Evolutionary conservation across 2,329 filamentous ascomycete genomes (phyloP).

Genomic region (Calonectria pseudoturangicola): DNA sequence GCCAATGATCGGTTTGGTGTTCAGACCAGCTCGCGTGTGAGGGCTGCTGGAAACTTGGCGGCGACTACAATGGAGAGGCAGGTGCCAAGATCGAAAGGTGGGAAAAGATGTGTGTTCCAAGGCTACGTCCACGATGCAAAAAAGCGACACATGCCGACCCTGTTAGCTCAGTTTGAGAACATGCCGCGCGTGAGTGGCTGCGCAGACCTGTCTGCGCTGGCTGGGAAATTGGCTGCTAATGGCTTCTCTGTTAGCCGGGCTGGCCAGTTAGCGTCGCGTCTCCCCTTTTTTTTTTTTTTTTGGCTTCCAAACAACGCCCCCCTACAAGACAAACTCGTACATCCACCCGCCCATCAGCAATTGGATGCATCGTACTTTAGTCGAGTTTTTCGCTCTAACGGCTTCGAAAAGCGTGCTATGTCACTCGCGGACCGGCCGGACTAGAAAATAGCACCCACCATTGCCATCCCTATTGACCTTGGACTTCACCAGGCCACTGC

Average conservation of each 20-base stretch:
- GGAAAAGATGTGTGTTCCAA: slow-evolving; percentile 24
- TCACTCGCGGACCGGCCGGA: neutral
- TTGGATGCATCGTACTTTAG: slow-evolving; percentile 24
- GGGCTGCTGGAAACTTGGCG: neutral
- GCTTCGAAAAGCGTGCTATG: slow-evolving; percentile 1
- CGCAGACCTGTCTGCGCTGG: slow-evolving; percentile 4
- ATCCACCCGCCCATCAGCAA: neutral
- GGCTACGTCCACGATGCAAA: slow-evolving; percentile 28
- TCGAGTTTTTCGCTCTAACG: slow-evolving; percentile 10
- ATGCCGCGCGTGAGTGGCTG: slow-evolving; percentile 18
- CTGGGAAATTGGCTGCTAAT: slow-evolving; percentile 55
- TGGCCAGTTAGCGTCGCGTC: slow-evolving; percentile 50
- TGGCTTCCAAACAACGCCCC: slow-evolving; percentile 5
- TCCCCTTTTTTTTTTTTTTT: slow-evolving; percentile 45
- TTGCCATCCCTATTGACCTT: neutral
- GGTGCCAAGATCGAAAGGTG: neutral
- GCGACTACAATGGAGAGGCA: neutral
- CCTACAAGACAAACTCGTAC: slow-evolving; percentile 6
- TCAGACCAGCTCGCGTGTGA: neutral
- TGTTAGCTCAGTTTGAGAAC: slow-evolving; percentile 37
- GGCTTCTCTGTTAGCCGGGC: slow-evolving; percentile 53
- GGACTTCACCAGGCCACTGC: neutral
- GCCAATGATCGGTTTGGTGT: neutral
- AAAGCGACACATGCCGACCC: slow-evolving; percentile 46
- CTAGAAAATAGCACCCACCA: neutral